Conservation (phyloP, 2,329 filamentous ascomycete genomes). For the Tolypocladium pustulatum region DNA sequence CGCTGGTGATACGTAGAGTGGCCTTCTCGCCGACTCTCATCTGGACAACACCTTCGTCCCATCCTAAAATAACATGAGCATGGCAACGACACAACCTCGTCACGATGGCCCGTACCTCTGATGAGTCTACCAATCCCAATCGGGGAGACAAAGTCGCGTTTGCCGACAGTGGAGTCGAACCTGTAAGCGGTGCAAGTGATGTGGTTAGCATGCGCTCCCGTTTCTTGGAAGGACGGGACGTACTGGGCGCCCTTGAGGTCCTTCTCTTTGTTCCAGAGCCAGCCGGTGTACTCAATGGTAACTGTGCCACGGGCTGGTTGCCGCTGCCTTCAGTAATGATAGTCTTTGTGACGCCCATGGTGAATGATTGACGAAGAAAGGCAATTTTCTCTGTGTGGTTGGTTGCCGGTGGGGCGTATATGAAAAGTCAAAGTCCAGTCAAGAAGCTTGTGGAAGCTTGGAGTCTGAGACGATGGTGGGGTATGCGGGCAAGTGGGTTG, state of each 20-base stretch:
- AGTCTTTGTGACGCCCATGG: constrained; percentile 67
- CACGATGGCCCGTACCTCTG: constrained; percentile 48
- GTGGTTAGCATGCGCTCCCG: background rate
- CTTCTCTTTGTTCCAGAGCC: constrained; percentile 56
- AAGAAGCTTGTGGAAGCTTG: background rate
- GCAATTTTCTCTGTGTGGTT: background rate
- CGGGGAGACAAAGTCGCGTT: constrained; percentile 61
- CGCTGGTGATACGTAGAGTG: constrained; percentile 62
- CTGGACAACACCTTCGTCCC: constrained; percentile 72
- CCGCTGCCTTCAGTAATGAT: constrained; percentile 51
- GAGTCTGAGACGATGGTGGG: background rate
- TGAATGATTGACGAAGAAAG: constrained; percentile 13
- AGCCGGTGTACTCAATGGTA: constrained; percentile 87
- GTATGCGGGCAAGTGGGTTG: no score
- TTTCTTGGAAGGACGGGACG: constrained; percentile 18
- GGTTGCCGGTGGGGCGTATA: background rate
- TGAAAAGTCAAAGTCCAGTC: background rate
- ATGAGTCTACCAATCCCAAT: constrained; percentile 86
- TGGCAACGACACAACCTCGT: constrained; percentile 1
- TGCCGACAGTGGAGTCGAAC: constrained; percentile 79
- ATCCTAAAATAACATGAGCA: constrained; percentile 38
- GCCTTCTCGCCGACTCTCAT: constrained; percentile 93
- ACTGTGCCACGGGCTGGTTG: constrained; percentile 53
- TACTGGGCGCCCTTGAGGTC: constrained; percentile 64
- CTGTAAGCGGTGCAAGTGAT: constrained; percentile 31